A percentile compares a stretch with the other conserved stretches of the same genome.
Evolutionary conservation across 352 stramenopile species (phyloP).

Genomic region (Bremia lactucae): DNA sequence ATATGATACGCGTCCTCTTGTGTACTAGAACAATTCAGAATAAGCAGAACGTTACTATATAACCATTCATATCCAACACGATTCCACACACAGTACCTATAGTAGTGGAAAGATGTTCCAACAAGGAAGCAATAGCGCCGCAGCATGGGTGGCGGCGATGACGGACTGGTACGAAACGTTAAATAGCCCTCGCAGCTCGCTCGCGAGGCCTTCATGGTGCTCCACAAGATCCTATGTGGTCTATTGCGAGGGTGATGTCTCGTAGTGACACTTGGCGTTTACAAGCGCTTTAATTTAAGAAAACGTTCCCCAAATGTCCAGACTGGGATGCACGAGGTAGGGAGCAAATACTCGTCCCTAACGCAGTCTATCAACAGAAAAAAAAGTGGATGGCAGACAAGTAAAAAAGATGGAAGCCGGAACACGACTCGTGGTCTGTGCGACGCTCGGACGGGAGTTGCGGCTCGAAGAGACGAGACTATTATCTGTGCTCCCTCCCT

Average conservation of each 20-base stretch:
- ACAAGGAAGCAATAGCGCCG: constrained; percentile 83
- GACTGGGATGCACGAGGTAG: not conserved
- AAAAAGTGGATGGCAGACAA: too few species aligned
- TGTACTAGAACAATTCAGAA: constrained; percentile 31
- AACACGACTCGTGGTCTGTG: not conserved
- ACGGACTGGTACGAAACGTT: constrained; percentile 79
- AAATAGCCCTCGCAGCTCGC: constrained; percentile 80
- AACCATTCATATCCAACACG: not conserved
- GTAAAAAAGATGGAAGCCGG: too few species aligned
- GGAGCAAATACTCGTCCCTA: constrained; percentile 6
- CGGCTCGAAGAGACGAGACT: constrained; percentile 10
- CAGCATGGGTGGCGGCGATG: constrained; percentile 77
- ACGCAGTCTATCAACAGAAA: constrained; percentile 1
- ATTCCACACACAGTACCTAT: constrained; percentile 25
- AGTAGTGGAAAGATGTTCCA: constrained; percentile 82
- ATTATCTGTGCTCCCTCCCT: constrained; percentile 12
- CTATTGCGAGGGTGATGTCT: constrained; percentile 11
- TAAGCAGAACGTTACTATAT: not conserved
- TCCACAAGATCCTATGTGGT: constrained; percentile 28
- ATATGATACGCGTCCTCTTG: constrained; percentile 87
- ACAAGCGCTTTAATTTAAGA: constrained; percentile 2
- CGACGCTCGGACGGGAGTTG: not conserved
- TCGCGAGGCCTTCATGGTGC: constrained; percentile 68
- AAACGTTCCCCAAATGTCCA: constrained; percentile 9
- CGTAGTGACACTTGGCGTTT: constrained; percentile 11